These are phyloP conservation scores for Saccharomyces hybrid DNA, from an alignment of 1,139 yeast genomes.

Conservation along the genomic window DNA sequence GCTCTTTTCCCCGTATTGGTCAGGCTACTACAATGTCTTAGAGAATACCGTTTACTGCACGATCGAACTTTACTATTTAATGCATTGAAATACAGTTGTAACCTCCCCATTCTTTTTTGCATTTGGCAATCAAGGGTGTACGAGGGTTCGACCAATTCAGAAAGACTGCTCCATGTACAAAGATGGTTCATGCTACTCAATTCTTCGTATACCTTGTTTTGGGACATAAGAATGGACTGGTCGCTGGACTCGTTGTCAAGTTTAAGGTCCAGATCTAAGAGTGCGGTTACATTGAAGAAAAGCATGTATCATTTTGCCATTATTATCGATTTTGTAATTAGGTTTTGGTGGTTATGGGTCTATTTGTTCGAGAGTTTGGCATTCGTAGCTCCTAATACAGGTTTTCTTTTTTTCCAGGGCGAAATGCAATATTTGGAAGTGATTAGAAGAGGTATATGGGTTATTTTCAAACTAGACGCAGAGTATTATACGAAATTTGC, in stretches of 20 bases:
- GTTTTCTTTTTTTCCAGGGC: conserved; percentile 38
- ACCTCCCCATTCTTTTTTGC: conserved; percentile 52
- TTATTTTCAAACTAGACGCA: conserved; percentile 72
- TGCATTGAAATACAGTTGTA: conserved; percentile 63
- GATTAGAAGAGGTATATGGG: conserved; percentile 82
- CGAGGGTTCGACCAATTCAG: conserved; percentile 12
- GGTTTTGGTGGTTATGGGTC: conserved; percentile 73
- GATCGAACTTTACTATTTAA: conserved; percentile 55
- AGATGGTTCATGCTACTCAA: conserved; percentile 38
- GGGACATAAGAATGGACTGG: conserved; percentile 95
- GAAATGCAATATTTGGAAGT: conserved; percentile 71
- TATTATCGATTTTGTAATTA: conserved; percentile 48
- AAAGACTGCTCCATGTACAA: conserved; percentile 9
- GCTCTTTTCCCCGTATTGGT: conserved; percentile 56
- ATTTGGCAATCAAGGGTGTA: conserved; percentile 28
- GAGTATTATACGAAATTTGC: conserved; percentile 40
- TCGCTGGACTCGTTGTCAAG: conserved; percentile 48
- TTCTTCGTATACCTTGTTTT: conserved; percentile 68
- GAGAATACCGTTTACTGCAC: conserved; percentile 52
- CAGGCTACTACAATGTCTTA: conserved; percentile 72
- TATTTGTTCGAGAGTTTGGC: conserved; percentile 6
- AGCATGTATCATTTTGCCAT: conserved; percentile 49
- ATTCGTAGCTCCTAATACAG: background rate
- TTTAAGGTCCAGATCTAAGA: conserved; percentile 14
- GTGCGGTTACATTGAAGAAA: conserved; percentile 28